Evolutionary conservation across 371 early-diverging fungal species (phyloP), one percentile per base, ranked within the genome.

Genomic region (Mortierella sp.): DNA sequence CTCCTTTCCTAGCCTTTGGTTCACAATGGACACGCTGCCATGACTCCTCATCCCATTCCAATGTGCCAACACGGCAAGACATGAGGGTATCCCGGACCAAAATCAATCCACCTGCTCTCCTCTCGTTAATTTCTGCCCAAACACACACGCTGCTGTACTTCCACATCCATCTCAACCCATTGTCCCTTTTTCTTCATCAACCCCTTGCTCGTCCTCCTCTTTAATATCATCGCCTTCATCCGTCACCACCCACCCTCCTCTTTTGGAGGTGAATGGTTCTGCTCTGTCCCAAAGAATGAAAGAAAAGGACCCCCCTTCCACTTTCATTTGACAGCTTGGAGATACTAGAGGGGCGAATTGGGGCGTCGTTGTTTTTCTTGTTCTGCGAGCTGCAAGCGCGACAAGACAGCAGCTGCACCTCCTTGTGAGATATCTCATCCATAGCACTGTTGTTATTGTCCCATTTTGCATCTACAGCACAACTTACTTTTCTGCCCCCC

Each of bases 101-200:
- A 64, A n/a, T 16, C 67, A 61, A 34, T 31, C 3, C 6, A 16
- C 16, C 34, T 31, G 19, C 26, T 14, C 28, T 26, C 16, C 5
- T 31, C 21, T 19, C 6, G 21, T 64, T 34, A 8, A 6, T 37
- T 24, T 34, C 19, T 24, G 24, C 1, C 2, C 24, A 19, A 26
- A 61, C 50, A 50, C n/a, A 64, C 40, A 21, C 21, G 40, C 24
- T 37, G 13, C 48, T 31, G 26, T 6, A 3, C 48, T 28, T 70
- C 31, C n/a, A 53, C 34, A 53, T 53, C 37, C 37, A 37, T 53
- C 72, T 48, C 72, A 51, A 24, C 72, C 72, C 37, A 51, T 51
- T 34, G 8, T 21, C 61, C 21, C 21, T 61, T 21, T 34, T 16
- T n/a, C 34, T 14, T 19, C 40, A 19, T 61, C 61, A 61, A 61